Conservation (phyloP, 2,329 filamentous ascomycete genomes). For the Gliomastix tumulicola region DNA sequence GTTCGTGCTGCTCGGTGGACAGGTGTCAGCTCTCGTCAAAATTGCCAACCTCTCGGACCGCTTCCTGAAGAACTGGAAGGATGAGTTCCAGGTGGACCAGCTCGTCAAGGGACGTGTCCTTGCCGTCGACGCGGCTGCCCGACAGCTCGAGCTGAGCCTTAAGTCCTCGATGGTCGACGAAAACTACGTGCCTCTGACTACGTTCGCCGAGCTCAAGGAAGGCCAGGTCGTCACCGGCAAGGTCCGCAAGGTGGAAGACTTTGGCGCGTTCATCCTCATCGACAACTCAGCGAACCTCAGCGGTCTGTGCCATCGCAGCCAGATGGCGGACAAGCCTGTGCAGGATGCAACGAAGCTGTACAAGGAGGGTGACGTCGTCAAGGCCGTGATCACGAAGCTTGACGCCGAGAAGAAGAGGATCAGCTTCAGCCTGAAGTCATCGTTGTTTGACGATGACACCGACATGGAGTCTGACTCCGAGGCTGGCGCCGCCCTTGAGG, state of each 20-base stretch:
- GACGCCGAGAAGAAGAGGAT: slow-evolving; percentile 70
- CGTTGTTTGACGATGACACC: slow-evolving; percentile 68
- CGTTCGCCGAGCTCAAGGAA: slow-evolving; percentile 67
- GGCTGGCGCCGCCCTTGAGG: slow-evolving; percentile 33
- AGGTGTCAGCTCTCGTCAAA: slow-evolving; percentile 74
- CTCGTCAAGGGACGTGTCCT: slow-evolving; percentile 83
- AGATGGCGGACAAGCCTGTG: slow-evolving; percentile 81
- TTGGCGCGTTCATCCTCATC: slow-evolving; percentile 87
- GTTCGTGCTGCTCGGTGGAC: slow-evolving; percentile 76
- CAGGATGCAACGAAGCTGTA: slow-evolving; percentile 86
- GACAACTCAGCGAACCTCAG: slow-evolving; percentile 85
- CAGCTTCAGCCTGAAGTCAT: slow-evolving; percentile 87
- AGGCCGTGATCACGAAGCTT: slow-evolving; percentile 79
- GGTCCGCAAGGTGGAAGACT: slow-evolving; percentile 89
- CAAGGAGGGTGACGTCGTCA: slow-evolving; percentile 84
- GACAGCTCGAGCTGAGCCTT: slow-evolving; percentile 77
- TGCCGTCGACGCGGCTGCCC: slow-evolving; percentile 58
- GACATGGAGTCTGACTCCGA: slow-evolving; percentile 39
- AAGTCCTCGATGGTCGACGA: slow-evolving; percentile 80
- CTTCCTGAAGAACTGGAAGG: slow-evolving; percentile 94
- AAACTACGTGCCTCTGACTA: slow-evolving; percentile 66
- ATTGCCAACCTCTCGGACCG: slow-evolving; percentile 85
- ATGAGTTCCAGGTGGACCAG: slow-evolving; percentile 79
- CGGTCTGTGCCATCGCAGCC: slow-evolving; percentile 83
- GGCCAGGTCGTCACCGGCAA: slow-evolving; percentile 85